phyloP scores from a whole-genome alignment of 371 early-diverging fungal species.

The Dichotomocladium elegans region DNA sequence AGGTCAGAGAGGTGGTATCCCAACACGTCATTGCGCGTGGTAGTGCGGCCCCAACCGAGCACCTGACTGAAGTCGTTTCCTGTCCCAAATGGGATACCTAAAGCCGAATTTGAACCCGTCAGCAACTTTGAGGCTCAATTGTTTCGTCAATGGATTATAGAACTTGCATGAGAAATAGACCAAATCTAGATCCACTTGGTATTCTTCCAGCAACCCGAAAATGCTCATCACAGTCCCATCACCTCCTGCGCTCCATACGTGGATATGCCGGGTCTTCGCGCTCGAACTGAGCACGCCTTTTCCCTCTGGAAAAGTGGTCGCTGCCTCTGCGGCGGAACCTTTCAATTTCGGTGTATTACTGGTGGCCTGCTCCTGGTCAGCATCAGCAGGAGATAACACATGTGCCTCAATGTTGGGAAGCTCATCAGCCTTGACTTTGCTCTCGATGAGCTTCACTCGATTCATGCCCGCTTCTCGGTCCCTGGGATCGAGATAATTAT shows the following conservation, averaged over 20 bases:
- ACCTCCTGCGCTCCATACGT: slow-evolving; percentile 66
- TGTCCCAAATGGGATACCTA: slow-evolving; percentile 63
- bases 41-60: slow-evolving; percentile 63
- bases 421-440: slow-evolving; percentile 18
- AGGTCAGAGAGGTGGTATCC: slow-evolving; percentile 41
- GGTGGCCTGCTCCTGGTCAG: background rate
- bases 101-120: no score
- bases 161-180: slow-evolving; percentile 56
- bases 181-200: slow-evolving; percentile 45
- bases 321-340: background rate
- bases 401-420: slow-evolving; percentile 10
- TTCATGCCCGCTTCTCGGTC: slow-evolving; percentile 43
- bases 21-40: slow-evolving; percentile 38
- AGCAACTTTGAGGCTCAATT: no score
- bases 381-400: no score
- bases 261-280: slow-evolving; percentile 35
- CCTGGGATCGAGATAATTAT: slow-evolving; percentile 48
- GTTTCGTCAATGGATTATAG: background rate
- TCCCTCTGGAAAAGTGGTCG: background rate
- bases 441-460: slow-evolving; percentile 24
- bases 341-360: background rate
- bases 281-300: background rate
- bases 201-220: slow-evolving; percentile 43
- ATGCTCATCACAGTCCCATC: slow-evolving; percentile 68
- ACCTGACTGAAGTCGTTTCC: slow-evolving; percentile 66